Evolutionary conservation across 176 grass and related monocot genomes (phyloP), one percentile per base, ranked within the genome.

Genomic region (Olyra latifolia): DNA sequence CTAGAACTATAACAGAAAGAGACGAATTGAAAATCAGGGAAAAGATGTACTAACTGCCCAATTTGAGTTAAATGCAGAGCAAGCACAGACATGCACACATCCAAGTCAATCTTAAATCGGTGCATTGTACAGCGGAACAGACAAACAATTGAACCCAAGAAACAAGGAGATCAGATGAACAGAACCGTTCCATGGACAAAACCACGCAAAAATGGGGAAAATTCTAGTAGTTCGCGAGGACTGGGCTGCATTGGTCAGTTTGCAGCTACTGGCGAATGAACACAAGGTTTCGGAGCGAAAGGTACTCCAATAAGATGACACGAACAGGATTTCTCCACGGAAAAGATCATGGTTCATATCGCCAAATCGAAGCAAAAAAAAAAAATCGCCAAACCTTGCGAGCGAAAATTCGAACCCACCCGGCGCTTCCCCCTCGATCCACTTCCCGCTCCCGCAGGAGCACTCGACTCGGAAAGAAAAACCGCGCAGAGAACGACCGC

Each of bases 361-460:
- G 62, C 74, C 42, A 54, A 25, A 22, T 17, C 11, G 24, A 48
- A 32, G n/a, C 16, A 64, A 70, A 85, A 29, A 32, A 27, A 4
- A 9, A 0, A 30, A 55, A 63, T 6, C 6, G 25, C 32, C 57
- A 43, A 72, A 2, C 65, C 9, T 12, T 9, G 1, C 29, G 62
- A 64, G 1, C 7, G 17, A n/a, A n/a, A 49, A 28, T 27, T 32
- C 27, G 77, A 76, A 76, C 20, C 44, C 27, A 55, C 76, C n/a
- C n/a, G n/a, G n/a, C 59, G 16, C 41, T 27, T 39, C 57, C 45
- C 19, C 24, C 58, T 57, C n/a, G 8, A 57, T n/a, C n/a, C n/a
- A n/a, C n/a, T n/a, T 20, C 9, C 69, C n/a, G 35, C 42, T 61
- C 75, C 61, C 45, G 24, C 82, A 76, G 24, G 76, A 76, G 30